phyloP scores from a whole-genome alignment of 148 eudicot species.

The Vaccinium macrocarpon region DNA sequence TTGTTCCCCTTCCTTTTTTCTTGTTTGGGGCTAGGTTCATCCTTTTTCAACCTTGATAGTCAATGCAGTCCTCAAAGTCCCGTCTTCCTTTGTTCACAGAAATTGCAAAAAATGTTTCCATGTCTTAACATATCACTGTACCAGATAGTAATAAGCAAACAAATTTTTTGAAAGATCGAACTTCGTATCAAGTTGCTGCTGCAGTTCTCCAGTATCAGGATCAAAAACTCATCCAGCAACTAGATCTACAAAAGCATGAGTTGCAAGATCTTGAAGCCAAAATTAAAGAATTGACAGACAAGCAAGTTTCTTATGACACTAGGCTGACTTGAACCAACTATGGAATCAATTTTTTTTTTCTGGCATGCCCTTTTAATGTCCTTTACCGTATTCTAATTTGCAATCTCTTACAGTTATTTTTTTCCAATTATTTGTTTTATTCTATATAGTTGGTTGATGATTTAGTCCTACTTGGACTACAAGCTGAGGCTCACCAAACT shows the following conservation, averaged over 20 bases:
- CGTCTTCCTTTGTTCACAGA: not conserved
- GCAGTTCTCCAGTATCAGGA: conserved; percentile 86
- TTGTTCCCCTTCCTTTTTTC: not conserved
- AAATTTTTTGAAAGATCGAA: not conserved
- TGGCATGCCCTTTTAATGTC: conserved; percentile 12
- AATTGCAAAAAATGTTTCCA: not conserved
- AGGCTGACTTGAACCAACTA: conserved; percentile 57
- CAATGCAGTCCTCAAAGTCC: not conserved
- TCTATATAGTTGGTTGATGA: conserved; percentile 66
- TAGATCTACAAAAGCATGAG: conserved; percentile 81
- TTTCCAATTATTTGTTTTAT: conserved; percentile 12
- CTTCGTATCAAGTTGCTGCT: conserved; percentile 70
- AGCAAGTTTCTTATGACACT: conserved; percentile 75
- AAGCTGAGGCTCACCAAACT: conserved; percentile 64
- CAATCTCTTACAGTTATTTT: conserved; percentile 2
- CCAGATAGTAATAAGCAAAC: not conserved
- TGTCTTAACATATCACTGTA: not conserved
- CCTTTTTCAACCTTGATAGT: not conserved
- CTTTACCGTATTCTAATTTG: not conserved
- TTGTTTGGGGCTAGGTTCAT: not conserved
- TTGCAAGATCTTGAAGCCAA: conserved; percentile 77
- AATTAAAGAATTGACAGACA: conserved; percentile 64
- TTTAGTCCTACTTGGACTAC: conserved; percentile 64
- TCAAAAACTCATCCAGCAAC: conserved; percentile 85
- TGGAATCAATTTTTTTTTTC: conserved; percentile 61